phyloP scores from a whole-genome alignment of 2,329 filamentous ascomycete species.

The Cordyceps cateniannulata region DNA sequence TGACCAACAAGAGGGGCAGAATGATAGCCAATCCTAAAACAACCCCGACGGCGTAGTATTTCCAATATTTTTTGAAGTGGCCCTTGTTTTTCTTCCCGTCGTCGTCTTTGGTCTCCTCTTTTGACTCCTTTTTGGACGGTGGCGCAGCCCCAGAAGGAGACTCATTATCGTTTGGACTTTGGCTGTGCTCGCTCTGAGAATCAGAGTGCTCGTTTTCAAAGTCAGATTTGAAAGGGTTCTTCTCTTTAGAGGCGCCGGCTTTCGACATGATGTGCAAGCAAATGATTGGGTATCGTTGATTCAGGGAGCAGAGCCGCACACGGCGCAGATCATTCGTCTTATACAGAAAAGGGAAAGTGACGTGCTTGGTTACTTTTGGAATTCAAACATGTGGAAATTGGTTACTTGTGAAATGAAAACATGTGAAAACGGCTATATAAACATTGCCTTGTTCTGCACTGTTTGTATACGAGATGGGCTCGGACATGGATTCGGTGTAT shows the following conservation, averaged over 20 bases:
- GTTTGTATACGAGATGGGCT: background rate
- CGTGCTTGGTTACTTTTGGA: background rate
- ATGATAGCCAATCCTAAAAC: background rate
- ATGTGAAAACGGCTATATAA: background rate
- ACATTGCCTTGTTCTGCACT: background rate
- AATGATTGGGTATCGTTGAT: background rate
- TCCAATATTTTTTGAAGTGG: background rate
- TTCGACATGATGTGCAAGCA: background rate
- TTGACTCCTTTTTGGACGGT: background rate
- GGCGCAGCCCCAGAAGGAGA: background rate
- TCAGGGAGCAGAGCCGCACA: background rate
- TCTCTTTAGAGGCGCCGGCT: background rate
- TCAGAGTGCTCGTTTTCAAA: background rate
- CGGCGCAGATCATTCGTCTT: background rate
- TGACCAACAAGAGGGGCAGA: constrained; percentile 6
- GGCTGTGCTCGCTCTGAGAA: background rate
- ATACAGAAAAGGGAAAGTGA: background rate
- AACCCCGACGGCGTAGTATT: background rate
- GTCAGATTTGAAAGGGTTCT: background rate
- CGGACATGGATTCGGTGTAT: background rate
- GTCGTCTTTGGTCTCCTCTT: background rate
- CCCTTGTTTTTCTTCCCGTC: background rate
- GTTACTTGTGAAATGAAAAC: background rate
- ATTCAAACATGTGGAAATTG: background rate
- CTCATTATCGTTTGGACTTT: background rate